Conservation (phyloP, 176 grass and related monocot genomes). For the Oryza longistaminata region DNA sequence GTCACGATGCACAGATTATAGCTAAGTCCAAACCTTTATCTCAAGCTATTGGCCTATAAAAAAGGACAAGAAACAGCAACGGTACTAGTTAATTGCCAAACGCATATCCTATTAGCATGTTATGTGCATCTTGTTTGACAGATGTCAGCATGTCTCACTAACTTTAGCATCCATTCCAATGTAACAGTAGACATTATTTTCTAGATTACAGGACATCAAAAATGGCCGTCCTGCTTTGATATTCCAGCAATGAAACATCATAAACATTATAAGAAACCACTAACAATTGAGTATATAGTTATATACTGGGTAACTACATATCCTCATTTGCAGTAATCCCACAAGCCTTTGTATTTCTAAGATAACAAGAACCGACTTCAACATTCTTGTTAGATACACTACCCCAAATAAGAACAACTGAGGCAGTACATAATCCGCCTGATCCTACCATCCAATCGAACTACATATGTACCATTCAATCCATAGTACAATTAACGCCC, state of each 20-base stretch:
- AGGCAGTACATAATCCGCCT: neutral
- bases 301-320: neutral
- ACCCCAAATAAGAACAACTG: neutral
- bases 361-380: neutral
- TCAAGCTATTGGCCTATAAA: neutral
- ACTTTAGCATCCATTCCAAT: slow-evolving; percentile 1
- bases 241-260: neutral
- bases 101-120: neutral
- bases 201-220: neutral
- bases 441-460: slow-evolving; percentile 1
- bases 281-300: neutral
- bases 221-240: neutral
- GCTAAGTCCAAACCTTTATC: neutral
- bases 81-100: neutral
- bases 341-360: neutral
- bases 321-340: neutral
- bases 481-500: neutral
- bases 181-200: neutral
- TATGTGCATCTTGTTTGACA: neutral
- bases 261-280: neutral
- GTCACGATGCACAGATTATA: neutral
- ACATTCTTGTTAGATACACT: neutral
- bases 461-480: neutral
- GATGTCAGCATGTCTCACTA: neutral
- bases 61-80: neutral